Conservation (phyloP, 1,139 yeast species). For the Geotrichum cucujoidarum region DNA sequence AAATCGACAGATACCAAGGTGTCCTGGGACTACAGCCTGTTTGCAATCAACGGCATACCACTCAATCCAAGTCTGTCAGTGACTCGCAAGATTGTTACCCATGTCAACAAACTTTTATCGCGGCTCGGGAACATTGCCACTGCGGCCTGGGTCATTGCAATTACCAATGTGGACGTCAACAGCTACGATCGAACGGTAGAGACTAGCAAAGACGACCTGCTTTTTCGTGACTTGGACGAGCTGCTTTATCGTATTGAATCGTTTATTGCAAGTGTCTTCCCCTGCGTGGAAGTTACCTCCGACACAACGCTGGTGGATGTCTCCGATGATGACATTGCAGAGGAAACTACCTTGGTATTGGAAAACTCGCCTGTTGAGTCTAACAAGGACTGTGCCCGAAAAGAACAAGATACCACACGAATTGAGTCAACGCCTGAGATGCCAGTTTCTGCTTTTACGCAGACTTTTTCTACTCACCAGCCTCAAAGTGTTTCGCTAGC, state of each 20-base stretch:
- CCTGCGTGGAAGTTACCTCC: not conserved
- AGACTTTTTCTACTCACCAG: too few species aligned
- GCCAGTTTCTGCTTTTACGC: too few species aligned
- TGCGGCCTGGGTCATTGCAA: constrained; percentile 34
- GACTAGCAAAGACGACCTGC: constrained; percentile 44
- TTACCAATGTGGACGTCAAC: constrained; percentile 25
- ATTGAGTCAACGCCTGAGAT: too few species aligned
- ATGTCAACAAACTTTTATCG: not conserved
- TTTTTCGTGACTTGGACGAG: constrained; percentile 29
- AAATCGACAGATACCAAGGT: constrained; percentile 24
- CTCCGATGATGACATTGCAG: too few species aligned
- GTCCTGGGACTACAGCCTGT: constrained; percentile 23
- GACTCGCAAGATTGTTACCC: constrained; percentile 4
- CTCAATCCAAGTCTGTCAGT: constrained; percentile 6
- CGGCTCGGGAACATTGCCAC: not conserved
- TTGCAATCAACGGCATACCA: constrained; percentile 23
- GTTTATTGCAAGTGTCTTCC: constrained; percentile 20
- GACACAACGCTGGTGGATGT: too few species aligned
- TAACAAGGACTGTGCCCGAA: too few species aligned
- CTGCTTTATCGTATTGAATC: constrained; percentile 22
- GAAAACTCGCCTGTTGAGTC: too few species aligned
- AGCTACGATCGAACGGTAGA: constrained; percentile 43
- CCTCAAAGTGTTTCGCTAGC: too few species aligned
- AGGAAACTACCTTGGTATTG: too few species aligned
- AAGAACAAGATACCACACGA: too few species aligned